Evolutionary conservation across 345 rosid species (phyloP).

Genomic region (Eucalyptus cloeziana): DNA sequence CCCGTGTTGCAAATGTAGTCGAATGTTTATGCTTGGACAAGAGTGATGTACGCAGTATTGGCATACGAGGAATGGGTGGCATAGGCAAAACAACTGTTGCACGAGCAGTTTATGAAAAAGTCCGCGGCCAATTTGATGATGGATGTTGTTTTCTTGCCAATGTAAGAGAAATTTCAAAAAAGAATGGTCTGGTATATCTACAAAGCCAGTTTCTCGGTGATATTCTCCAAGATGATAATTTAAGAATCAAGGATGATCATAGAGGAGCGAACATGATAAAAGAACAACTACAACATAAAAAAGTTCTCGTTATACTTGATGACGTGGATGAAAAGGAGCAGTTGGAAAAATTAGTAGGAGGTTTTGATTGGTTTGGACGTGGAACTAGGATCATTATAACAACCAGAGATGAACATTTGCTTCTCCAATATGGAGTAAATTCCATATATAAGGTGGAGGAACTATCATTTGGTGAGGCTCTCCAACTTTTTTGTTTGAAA

Average conservation of each 20-base stretch:
- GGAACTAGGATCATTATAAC: conserved; percentile 4
- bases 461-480: background rate
- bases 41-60: background rate
- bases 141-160: background rate
- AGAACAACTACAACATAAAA: background rate
- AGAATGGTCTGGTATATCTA: background rate
- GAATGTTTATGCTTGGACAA: no score
- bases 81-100: conserved; percentile 1
- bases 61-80: background rate
- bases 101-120: background rate
- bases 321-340: background rate
- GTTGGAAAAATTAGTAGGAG: background rate
- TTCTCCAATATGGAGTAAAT: background rate
- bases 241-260: background rate
- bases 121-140: conserved; percentile 2
- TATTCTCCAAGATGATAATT: background rate
- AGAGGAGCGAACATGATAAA: background rate
- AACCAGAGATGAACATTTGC: background rate
- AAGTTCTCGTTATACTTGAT: background rate
- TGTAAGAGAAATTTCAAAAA: conserved; percentile 3
- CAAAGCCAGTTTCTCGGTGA: background rate
- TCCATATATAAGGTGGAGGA: no score
- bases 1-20: no score
- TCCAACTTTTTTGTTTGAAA: background rate
- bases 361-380: background rate